Evolutionary conservation across 2,329 filamentous ascomycete species (phyloP).

Genomic region (Lithohypha guttulata): DNA sequence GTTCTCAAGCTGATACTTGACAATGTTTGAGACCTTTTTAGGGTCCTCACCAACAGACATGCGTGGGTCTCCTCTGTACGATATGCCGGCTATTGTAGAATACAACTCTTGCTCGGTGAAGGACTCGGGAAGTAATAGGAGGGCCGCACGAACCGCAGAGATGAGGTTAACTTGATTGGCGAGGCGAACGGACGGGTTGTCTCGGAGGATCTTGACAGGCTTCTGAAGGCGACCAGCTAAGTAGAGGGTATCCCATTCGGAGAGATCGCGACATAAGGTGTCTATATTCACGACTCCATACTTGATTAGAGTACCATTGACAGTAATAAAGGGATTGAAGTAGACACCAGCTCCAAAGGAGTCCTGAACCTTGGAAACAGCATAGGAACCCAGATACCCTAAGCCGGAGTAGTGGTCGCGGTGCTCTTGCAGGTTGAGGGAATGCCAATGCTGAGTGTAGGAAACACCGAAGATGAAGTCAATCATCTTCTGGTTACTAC

Average conservation of each 20-base stretch:
- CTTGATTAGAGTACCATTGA: conserved; percentile 94
- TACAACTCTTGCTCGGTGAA: conserved; percentile 88
- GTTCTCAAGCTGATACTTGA: conserved; percentile 78
- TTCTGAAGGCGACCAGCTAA: conserved; percentile 94
- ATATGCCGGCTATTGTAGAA: conserved; percentile 80
- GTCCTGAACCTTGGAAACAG: conserved; percentile 78
- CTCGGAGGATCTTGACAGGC: conserved; percentile 91
- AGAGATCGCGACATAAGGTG: conserved; percentile 75
- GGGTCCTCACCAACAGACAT: conserved; percentile 89
- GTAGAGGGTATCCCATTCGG: conserved; percentile 87
- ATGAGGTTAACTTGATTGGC: conserved; percentile 94
- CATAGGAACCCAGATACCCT: conserved; percentile 69
- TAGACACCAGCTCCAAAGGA: conserved; percentile 87
- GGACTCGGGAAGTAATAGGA: conserved; percentile 69
- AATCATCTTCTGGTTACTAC: conserved; percentile 87
- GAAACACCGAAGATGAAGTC: conserved; percentile 97
- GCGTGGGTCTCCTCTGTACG: conserved; percentile 90
- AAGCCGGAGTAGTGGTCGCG: conserved; percentile 85
- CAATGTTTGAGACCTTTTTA: conserved; percentile 87
- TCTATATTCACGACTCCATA: conserved; percentile 94
- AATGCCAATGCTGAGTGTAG: conserved; percentile 94
- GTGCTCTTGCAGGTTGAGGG: conserved; percentile 78
- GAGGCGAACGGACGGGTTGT: conserved; percentile 82
- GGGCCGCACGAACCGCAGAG: conserved; percentile 77
- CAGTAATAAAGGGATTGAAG: conserved; percentile 89